A percentile compares a stretch with the other conserved stretches of the same genome.
phyloP scores from a whole-genome alignment of 495 filamentous ascomycete species.

The Staphylotrichum tortipilum region DNA sequence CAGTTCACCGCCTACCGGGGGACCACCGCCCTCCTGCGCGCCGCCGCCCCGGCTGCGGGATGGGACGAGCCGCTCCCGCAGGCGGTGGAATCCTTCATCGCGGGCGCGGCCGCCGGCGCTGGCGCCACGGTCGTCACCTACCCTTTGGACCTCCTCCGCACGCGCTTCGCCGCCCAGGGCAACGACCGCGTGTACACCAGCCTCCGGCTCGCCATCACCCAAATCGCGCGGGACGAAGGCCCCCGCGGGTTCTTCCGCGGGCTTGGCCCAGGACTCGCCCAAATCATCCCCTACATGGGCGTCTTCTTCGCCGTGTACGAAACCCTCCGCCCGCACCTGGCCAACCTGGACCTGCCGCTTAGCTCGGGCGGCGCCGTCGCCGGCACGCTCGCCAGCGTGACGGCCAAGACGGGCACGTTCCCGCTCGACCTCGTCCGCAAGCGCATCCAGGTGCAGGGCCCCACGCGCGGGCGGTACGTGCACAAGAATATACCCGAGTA shows the following conservation, averaged over 20 bases:
- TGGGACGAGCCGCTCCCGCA: constrained; percentile 35
- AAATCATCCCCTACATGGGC: constrained; percentile 95
- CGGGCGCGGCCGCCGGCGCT: constrained; percentile 72
- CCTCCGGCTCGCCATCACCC: constrained; percentile 53
- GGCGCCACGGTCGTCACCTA: constrained; percentile 78
- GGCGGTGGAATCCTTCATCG: constrained; percentile 61
- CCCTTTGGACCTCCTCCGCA: constrained; percentile 87
- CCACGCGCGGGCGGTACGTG: constrained; percentile 66
- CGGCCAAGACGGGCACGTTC: constrained; percentile 84
- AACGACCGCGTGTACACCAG: constrained; percentile 69
- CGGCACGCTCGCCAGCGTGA: constrained; percentile 65
- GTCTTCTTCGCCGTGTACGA: constrained; percentile 91
- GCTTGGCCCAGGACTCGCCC: constrained; percentile 64
- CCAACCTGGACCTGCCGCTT: constrained; percentile 52
- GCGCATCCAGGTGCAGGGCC: constrained; percentile 89
- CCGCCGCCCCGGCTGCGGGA: constrained; percentile 23
- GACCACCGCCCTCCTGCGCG: constrained; percentile 51
- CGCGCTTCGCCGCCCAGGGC: constrained; percentile 91
- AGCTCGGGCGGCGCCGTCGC: constrained; percentile 73
- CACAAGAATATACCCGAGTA: constrained; percentile 87
- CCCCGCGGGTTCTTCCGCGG: constrained; percentile 76
- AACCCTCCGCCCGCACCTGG: constrained; percentile 46
- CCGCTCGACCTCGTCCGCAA: constrained; percentile 93
- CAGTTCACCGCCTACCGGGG: constrained; percentile 90
- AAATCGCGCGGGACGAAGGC: constrained; percentile 73